Conservation (phyloP, 768 basidiomycete species). For the Pseudohyphozyma bogoriensis region DNA sequence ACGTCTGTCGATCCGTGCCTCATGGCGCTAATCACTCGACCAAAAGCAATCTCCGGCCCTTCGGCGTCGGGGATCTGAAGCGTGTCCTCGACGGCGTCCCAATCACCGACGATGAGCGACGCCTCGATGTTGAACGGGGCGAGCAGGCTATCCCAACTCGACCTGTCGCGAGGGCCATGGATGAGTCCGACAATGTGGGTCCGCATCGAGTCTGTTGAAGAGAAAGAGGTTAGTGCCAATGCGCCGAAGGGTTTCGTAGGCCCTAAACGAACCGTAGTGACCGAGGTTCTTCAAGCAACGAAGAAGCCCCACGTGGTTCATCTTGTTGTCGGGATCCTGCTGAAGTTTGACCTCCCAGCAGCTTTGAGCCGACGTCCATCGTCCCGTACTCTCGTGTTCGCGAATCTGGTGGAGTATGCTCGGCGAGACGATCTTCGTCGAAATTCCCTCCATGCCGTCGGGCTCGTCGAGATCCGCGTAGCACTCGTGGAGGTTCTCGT, state of each 20-base stretch:
- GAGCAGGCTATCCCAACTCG: conserved; percentile 67
- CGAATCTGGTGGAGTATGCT: conserved; percentile 92
- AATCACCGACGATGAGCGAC: conserved; percentile 91
- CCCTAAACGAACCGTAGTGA: conserved; percentile 87
- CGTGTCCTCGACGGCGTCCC: conserved; percentile 65
- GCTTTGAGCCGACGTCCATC: conserved; percentile 97
- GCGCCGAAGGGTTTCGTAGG: too few species aligned
- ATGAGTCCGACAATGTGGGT: conserved; percentile 90
- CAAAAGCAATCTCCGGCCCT: conserved; percentile 60
- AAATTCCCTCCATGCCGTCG: conserved; percentile 98
- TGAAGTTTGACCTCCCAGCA: conserved; percentile 97
- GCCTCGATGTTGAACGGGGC: conserved; percentile 83
- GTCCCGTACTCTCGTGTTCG: conserved; percentile 90
- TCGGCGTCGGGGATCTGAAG: conserved; percentile 30
- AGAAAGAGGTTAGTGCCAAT: background rate
- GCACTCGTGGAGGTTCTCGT: conserved; percentile 87
- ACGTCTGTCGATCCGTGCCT: conserved; percentile 46
- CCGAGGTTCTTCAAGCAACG: conserved; percentile 87
- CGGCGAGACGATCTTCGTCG: conserved; percentile 73
- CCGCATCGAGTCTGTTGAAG: conserved; percentile 69
- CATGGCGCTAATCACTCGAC: conserved; percentile 69
- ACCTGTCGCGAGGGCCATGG: conserved; percentile 50
- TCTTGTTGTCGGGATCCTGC: conserved; percentile 75
- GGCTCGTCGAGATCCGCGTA: conserved; percentile 94
- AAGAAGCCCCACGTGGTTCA: conserved; percentile 78